Percentiles rank a stretch among this genome's conserved stretches.
Evolutionary conservation across 257 asterid genomes (phyloP).

Genomic region (Capsicum baccatum): DNA sequence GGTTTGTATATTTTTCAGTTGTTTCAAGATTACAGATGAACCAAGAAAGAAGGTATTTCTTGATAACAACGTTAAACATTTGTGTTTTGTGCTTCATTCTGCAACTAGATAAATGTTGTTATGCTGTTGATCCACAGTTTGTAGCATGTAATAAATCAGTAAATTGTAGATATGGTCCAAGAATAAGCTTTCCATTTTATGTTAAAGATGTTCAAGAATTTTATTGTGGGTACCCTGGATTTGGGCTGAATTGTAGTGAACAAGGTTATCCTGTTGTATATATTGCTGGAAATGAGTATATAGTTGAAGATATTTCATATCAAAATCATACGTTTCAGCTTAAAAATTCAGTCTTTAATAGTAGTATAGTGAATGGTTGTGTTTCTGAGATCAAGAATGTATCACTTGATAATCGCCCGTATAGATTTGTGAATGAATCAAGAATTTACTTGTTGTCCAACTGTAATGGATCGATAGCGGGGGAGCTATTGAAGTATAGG

Average conservation of each 20-base stretch:
- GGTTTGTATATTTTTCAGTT: background rate
- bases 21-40: constrained; percentile 39
- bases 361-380: constrained; percentile 23
- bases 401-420: background rate
- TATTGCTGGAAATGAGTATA: constrained; percentile 38
- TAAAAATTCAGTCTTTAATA: constrained; percentile 36
- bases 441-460: constrained; percentile 47
- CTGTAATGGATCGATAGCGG: constrained; percentile 33
- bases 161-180: constrained; percentile 48
- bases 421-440: background rate
- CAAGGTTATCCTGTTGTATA: constrained; percentile 44
- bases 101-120: constrained; percentile 36
- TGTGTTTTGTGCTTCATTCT: constrained; percentile 41
- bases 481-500: constrained; percentile 31
- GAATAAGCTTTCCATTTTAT: constrained; percentile 62
- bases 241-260: constrained; percentile 43
- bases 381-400: constrained; percentile 43
- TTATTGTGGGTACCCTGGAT: constrained; percentile 57
- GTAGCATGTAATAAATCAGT: constrained; percentile 48
- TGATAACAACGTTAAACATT: constrained; percentile 25
- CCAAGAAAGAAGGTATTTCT: constrained; percentile 1
- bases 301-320: constrained; percentile 48
- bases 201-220: constrained; percentile 42
- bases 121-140: constrained; percentile 45
- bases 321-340: constrained; percentile 31